Base-by-base conservation (phyloP, 257 asterid species). In the Penstemon davidsonii region DNA sequence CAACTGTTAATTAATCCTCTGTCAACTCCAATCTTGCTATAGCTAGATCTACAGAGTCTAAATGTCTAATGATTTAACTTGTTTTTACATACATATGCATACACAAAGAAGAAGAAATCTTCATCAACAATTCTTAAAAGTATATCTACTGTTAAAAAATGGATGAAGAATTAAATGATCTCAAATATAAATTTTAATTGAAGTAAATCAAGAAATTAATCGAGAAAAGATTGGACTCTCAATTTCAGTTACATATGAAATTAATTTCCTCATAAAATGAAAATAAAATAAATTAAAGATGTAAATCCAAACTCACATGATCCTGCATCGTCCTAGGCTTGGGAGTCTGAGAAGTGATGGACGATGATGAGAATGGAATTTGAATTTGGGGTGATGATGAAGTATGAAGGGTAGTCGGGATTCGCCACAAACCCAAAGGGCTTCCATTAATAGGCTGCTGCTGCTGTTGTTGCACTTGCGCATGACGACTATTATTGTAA, bases 231-330 rank as follows among this genome's bases (percentile, higher is more conserved):
- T 12, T 46, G 4, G 11, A 13, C 39, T 55, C 12, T 19, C 2
- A 2, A 25, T 7, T 25, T 54, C 59, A 55, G 19, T 4, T 12
- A 2, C 54, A 25, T 25, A 25, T 25, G 33, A 25, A 25, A 25
- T 25, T 25, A 25, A 25, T 25, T 25, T 25, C 33, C 33, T 25
- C 33, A 25, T 25, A 15, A 25, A 25, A 25, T 25, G 33, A 25
- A 25, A 25, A 1, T 1, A 25, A 25, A 25, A 25, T 25, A 25
- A 67, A 70, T 71, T 78, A 92, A 75, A 92, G 87, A 80, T 81
- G 96, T 66, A 92, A 83, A 78, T 92, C 98, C 81, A 92, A 82
- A 86, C 98, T 92, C 82, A 92, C 91, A 38, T 80, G 87, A 63
- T 87, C 98, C 62, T 85, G 90, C 83, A 25, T 25, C 33, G 33